Evolutionary conservation across 1,139 yeast species (phyloP).

Genomic region (Blastobotrys proliferans): DNA sequence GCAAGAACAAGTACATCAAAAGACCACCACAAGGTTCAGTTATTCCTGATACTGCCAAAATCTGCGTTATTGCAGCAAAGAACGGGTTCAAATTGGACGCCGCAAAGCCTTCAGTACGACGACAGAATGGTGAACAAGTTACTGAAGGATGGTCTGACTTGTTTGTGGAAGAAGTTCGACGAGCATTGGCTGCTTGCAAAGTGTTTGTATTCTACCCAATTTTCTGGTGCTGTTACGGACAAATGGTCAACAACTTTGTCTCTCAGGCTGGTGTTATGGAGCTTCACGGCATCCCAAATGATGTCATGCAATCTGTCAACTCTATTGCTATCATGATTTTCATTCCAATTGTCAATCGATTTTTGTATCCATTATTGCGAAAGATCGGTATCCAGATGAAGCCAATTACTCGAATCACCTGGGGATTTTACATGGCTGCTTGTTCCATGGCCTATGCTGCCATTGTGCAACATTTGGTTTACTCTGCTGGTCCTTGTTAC

Average conservation of each 20-base stretch:
- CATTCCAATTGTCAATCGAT: constrained; percentile 55
- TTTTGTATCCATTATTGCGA: constrained; percentile 54
- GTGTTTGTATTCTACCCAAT: constrained; percentile 60
- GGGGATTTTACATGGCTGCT: constrained; percentile 72
- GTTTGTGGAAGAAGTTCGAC: constrained; percentile 59
- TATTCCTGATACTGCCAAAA: constrained; percentile 52
- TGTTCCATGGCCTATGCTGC: constrained; percentile 77
- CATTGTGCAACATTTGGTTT: constrained; percentile 69
- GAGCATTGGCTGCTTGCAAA: constrained; percentile 58
- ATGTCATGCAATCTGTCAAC: constrained; percentile 59
- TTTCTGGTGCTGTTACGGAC: constrained; percentile 67
- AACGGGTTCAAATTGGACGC: constrained; percentile 50
- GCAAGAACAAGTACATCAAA: constrained; percentile 55
- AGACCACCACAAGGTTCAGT: constrained; percentile 63
- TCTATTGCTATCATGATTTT: constrained; percentile 58
- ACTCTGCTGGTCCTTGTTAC: constrained; percentile 74
- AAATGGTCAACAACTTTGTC: constrained; percentile 60
- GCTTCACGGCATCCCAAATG: constrained; percentile 61
- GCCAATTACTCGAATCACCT: constrained; percentile 67
- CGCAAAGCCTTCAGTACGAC: constrained; percentile 51
- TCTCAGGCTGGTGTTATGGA: constrained; percentile 65
- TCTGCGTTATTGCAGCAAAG: constrained; percentile 43
- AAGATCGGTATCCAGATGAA: constrained; percentile 39
- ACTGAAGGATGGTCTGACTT: constrained; percentile 58
- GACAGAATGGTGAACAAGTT: constrained; percentile 33